phyloP scores from a whole-genome alignment of 2,329 filamentous ascomycete species.

The Sporothrix pallida region DNA sequence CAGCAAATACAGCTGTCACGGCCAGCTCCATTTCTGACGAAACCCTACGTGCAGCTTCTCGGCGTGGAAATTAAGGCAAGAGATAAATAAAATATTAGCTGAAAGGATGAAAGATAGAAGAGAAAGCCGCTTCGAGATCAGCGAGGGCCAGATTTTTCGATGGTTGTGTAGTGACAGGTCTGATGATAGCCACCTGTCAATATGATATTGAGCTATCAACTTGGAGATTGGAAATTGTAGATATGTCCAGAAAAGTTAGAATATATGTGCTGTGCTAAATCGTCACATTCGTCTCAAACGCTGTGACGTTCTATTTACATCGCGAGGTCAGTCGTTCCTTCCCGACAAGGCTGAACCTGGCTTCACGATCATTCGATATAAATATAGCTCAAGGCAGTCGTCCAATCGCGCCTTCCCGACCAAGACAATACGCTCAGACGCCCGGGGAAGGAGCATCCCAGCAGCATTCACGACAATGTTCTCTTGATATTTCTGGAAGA shows the following conservation, averaged over 20 bases:
- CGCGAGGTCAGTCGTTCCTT: neutral
- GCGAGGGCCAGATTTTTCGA: no score
- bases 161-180: no score
- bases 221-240: neutral
- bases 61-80: neutral
- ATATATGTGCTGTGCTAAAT: no score
- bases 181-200: neutral
- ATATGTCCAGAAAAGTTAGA: neutral
- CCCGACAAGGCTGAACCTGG: no score
- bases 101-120: neutral
- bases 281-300: no score
- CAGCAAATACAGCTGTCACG: no score
- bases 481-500: neutral
- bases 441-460: neutral
- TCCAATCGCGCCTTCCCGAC: neutral
- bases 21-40: constrained; percentile 5
- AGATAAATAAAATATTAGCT: neutral
- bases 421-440: neutral
- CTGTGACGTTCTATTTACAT: neutral
- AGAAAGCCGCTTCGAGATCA: no score
- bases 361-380: neutral
- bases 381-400: neutral
- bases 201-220: neutral
- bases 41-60: neutral
- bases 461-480: neutral